Evolutionary conservation across 2,329 filamentous ascomycete genomes (phyloP), one percentile per base, ranked within the genome.

Genomic region (Proliferodiscus dingleyae): DNA sequence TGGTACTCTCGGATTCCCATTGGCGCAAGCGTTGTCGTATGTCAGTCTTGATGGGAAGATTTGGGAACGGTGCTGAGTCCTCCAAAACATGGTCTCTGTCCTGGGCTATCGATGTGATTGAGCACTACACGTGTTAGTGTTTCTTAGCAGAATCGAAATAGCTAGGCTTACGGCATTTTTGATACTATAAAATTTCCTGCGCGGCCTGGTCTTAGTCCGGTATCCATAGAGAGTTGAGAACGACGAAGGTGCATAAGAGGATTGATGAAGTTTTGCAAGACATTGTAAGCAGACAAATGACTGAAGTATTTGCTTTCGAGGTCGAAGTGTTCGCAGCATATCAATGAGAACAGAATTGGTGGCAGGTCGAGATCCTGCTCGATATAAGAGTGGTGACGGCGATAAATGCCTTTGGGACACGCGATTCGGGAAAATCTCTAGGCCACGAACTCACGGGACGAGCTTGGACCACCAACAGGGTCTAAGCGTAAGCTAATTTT

Each of bases 1-100:
- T 11, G 11, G 23, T 67, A 51, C 71, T 60, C 21, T 68, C 56
- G 19, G 63, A 51, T 52, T 77, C 67, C 72, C 72, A 75, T 56
- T 62, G 43, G 40, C 60, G 61, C 11, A 70, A 55, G 42, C 64
- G 57, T 21, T 64, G 55, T 43, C 67, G 60, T 43, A 69, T 66
- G 24, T 51, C 47, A 4, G 6, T 8, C 26, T 28, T 23, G 33
- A 13, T 44, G 36, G 6, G 24, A 43, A 13, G 16, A 30, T 34
- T 37, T 10, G 32, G 32, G 32, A 15, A 21, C 8, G 32, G 19
- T 3, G 5, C 9, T 23, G 9, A n/a, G 19, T 13, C 18, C 33
- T n/a, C 11, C 9, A 10, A n/a, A 4, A 6, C 4, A 16, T 16
- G n/a, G 13, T 7, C 13, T 10, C n/a, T 21, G 43, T 36, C 28